Evolutionary conservation across 768 basidiomycete species (phyloP).

Genomic region (Lactarius quietus): DNA sequence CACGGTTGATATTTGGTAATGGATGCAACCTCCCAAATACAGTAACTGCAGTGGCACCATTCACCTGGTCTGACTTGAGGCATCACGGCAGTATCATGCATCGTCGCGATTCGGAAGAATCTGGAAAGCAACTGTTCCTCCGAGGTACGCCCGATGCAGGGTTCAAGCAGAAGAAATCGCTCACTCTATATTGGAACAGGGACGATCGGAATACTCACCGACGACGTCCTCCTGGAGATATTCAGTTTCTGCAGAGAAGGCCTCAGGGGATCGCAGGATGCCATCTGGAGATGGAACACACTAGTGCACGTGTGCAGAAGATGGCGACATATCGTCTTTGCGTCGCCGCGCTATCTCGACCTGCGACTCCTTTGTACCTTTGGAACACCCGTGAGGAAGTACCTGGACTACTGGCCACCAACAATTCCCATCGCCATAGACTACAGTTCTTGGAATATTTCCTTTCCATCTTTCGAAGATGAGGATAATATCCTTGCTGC

Average conservation of each 20-base stretch:
- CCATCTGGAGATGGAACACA: not conserved
- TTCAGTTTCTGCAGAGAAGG: not conserved
- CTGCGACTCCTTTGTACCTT: not conserved
- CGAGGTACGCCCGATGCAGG: not conserved
- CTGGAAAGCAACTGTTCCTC: not conserved
- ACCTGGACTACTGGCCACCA: constrained; percentile 1
- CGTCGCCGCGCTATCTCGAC: not conserved
- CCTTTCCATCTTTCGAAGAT: too few relatives aligned
- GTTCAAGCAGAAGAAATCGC: not conserved
- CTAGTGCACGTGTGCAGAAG: not conserved
- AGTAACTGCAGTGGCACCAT: too few relatives aligned
- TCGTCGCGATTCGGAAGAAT: not conserved
- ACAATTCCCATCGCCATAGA: not conserved
- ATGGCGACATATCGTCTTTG: not conserved
- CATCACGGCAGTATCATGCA: not conserved
- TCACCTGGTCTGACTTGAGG: too few relatives aligned
- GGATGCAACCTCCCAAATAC: not conserved
- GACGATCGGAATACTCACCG: not conserved
- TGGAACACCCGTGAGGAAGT: not conserved
- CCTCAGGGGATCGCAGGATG: not conserved
- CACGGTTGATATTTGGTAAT: too few relatives aligned
- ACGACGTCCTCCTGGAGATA: constrained; percentile 1
- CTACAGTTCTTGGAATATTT: not conserved
- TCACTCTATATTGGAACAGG: not conserved
- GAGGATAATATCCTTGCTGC: not conserved